Evolutionary conservation across 768 basidiomycete genomes (phyloP), one percentile per base, ranked within the genome.

Genomic region (Boletales sp.): DNA sequence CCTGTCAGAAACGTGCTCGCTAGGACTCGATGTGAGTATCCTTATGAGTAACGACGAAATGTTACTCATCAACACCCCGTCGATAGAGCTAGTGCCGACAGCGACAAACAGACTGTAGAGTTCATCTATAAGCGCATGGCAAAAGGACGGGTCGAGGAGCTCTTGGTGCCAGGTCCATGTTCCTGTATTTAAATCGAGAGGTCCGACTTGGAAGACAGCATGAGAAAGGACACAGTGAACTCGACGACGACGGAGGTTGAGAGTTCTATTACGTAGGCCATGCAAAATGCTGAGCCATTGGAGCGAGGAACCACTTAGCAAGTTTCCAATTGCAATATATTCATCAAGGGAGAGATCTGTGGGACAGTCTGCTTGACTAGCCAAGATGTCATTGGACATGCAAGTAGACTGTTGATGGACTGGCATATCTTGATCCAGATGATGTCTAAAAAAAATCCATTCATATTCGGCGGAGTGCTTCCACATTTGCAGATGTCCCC

Each of bases 271-370:
- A 7, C 62, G 63, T 15, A 79, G 51, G 51, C 73, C 74, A 19
- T 71, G 67, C 6, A 65, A 53, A 25, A 80, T 74, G 51, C 79
- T 80, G 35, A 71, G 55, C 77, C 75, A 78, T 42, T 80, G 78
- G 0, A 79, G 53, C 4, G 46, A 61, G 1, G 61, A 46, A 5
- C 78, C 77, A 30, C 70, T 66, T 5, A 66, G 15, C 36, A 36
- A 36, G 36, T n/a, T 14, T 17, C 36, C 36, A 7, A n/a, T n/a
- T 36, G 15, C 5, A 17, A 71, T 62, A 28, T 65, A 71, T 45
- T 79, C 76, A 30, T 78, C 74, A 4, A 74, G 42, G 28, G 44
- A 64, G 13, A 78, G 59, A 17, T 70, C 62, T 25, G 43, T 35
- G 1, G 72, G 73, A 46, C 74, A 77, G 13, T 63, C 53, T 0